Conservation (phyloP, 148 eudicot genomes). For the Limonium bicolor region DNA sequence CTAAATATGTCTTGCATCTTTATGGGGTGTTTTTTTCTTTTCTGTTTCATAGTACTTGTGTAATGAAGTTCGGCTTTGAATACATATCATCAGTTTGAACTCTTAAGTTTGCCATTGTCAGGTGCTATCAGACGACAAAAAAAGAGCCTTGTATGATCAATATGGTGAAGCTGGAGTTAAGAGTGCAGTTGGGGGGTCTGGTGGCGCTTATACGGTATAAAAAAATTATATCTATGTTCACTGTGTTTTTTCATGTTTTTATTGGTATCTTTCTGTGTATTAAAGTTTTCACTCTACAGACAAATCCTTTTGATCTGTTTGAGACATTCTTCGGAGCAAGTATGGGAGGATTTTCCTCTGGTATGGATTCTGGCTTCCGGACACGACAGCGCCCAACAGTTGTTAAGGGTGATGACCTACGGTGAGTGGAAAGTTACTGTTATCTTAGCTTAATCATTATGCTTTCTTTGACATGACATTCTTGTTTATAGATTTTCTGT, state of each 20-base stretch:
- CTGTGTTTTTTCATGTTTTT: neutral
- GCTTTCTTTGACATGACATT: too few relatives aligned
- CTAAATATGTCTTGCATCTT: too few relatives aligned
- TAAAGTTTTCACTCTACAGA: slow-evolving; percentile 19
- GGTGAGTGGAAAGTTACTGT: slow-evolving; percentile 37
- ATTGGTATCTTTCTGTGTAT: slow-evolving; percentile 1
- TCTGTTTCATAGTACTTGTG: too few relatives aligned
- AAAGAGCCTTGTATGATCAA: slow-evolving; percentile 88
- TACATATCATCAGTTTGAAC: slow-evolving; percentile 17
- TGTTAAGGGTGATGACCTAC: slow-evolving; percentile 85
- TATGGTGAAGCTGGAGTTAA: slow-evolving; percentile 98
- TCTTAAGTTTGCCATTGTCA: slow-evolving; percentile 50
- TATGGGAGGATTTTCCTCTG: slow-evolving; percentile 71
- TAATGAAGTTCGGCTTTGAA: neutral
- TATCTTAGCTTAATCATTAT: too few relatives aligned
- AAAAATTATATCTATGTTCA: slow-evolving; percentile 3
- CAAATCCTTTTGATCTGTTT: slow-evolving; percentile 96
- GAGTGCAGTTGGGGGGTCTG: slow-evolving; percentile 63
- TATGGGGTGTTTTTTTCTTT: too few relatives aligned
- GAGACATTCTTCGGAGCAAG: slow-evolving; percentile 92
- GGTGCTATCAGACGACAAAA: slow-evolving; percentile 99
- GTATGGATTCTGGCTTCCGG: slow-evolving; percentile 59
- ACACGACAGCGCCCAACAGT: slow-evolving; percentile 61
- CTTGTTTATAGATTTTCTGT: too few relatives aligned
- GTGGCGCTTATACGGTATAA: slow-evolving; percentile 82